These are phyloP conservation scores for Shiraia sp. DNA, from an alignment of 2,329 filamentous ascomycete species.

Conservation along the genomic window DNA sequence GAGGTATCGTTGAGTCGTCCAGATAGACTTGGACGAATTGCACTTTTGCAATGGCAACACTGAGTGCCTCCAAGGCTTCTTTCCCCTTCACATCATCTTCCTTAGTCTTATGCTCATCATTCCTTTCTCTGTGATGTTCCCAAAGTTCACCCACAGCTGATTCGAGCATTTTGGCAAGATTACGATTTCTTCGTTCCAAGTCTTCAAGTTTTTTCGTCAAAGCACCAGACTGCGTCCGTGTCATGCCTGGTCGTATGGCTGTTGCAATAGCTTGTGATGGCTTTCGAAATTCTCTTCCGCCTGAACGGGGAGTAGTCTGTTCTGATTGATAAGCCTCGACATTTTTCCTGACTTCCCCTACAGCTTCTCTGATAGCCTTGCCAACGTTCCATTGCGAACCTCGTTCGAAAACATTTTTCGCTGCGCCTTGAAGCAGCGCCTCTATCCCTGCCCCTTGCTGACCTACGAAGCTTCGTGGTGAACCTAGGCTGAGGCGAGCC, in stretches of 20 bases:
- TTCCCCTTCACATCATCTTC: constrained; percentile 33
- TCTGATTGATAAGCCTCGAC: constrained; percentile 65
- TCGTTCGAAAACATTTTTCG: constrained; percentile 72
- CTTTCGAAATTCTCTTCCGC: constrained; percentile 41
- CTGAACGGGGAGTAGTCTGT: constrained; percentile 37
- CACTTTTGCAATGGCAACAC: constrained; percentile 54
- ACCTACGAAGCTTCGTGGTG: constrained; percentile 30
- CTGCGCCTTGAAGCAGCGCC: constrained; percentile 73
- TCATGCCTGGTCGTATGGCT: constrained; percentile 19
- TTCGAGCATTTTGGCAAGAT: constrained; percentile 69
- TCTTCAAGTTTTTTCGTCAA: constrained; percentile 35
- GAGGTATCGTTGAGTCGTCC: constrained; percentile 49
- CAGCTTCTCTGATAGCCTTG: constrained; percentile 77
- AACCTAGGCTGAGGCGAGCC: constrained; percentile 31
- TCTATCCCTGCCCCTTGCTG: constrained; percentile 59
- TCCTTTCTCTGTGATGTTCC: constrained; percentile 59
- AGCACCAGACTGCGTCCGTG: constrained; percentile 26
- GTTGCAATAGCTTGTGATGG: constrained; percentile 30
- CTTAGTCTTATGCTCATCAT: constrained; percentile 37
- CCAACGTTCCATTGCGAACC: constrained; percentile 80
- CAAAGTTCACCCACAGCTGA: constrained; percentile 67
- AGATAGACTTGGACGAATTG: constrained; percentile 58
- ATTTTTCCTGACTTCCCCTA: constrained; percentile 78
- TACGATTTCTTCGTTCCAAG: constrained; percentile 68
- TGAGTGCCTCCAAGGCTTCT: constrained; percentile 47